phyloP scores from a whole-genome alignment of 106 monocot species.

The Phalaenopsis equestris region DNA sequence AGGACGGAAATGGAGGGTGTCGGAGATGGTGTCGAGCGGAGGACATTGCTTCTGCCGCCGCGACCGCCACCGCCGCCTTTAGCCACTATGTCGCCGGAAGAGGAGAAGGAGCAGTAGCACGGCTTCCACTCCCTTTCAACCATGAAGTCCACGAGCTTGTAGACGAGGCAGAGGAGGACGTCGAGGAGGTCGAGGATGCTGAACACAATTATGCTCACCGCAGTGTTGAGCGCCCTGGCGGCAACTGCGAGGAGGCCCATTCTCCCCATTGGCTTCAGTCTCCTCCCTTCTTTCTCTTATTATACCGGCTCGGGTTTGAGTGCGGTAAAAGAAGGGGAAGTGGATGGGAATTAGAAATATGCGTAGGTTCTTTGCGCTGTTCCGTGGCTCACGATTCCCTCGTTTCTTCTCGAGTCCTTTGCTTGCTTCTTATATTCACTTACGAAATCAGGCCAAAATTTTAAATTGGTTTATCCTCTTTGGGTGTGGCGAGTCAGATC shows the following conservation, averaged over 20 bases:
- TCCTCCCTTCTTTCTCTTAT: background rate
- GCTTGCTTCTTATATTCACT: too few relatives aligned
- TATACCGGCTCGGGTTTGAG: background rate
- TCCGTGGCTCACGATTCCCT: background rate
- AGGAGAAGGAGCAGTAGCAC: constrained; percentile 21
- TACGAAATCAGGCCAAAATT: too few relatives aligned
- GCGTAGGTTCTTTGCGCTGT: background rate
- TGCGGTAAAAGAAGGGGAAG: background rate
- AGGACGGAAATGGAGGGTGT: constrained; percentile 66
- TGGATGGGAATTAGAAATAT: background rate
- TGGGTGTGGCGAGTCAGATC: too few relatives aligned
- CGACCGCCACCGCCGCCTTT: background rate
- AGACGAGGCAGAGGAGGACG: constrained; percentile 14
- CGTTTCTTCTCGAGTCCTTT: background rate
- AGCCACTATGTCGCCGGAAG: constrained; percentile 12
- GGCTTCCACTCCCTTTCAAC: constrained; percentile 23
- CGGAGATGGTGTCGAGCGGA: constrained; percentile 80
- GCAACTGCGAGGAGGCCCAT: constrained; percentile 1
- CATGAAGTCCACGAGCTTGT: constrained; percentile 17
- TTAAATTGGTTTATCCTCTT: too few relatives aligned
- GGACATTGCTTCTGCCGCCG: constrained; percentile 32
- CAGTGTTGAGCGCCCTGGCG: constrained; percentile 47
- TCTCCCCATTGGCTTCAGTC: background rate
- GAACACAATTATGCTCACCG: constrained; percentile 57
- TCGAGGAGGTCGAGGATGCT: constrained; percentile 13